These are phyloP conservation scores for Pelargonium cotyledonis DNA, from an alignment of 441 rosid genomes.

Conservation along the genomic window DNA sequence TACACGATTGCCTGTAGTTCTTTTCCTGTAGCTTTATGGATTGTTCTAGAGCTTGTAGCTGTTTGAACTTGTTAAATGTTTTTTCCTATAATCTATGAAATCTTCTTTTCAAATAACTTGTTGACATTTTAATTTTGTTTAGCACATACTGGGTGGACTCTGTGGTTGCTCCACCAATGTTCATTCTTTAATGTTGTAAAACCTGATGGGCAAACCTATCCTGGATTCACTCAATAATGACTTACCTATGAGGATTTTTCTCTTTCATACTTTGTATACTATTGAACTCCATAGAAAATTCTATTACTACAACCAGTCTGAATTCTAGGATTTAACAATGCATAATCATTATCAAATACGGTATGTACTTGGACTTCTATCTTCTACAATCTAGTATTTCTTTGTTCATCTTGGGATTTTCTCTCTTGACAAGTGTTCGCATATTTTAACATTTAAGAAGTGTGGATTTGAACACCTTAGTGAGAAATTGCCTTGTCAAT, in stretches of 20 bases:
- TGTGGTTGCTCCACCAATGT: slow-evolving; percentile 14
- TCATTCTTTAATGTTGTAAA: not conserved
- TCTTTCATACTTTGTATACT: too few species aligned
- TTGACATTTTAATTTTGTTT: slow-evolving; percentile 15
- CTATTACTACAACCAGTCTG: not conserved
- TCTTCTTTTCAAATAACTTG: not conserved
- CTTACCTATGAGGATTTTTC: not conserved
- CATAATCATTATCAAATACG: not conserved
- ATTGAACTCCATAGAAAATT: not conserved
- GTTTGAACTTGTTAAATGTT: not conserved
- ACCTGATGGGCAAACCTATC: not conserved
- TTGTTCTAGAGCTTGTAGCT: slow-evolving; percentile 3
- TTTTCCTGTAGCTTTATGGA: slow-evolving; percentile 16
- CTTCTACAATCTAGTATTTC: not conserved
- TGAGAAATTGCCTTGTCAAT: not conserved
- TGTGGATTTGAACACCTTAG: slow-evolving; percentile 3
- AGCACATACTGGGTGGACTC: not conserved
- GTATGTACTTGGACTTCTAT: not conserved
- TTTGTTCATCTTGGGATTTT: not conserved
- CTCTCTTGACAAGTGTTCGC: not conserved
- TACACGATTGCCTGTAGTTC: slow-evolving; percentile 19
- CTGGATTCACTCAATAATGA: not conserved
- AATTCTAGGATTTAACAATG: not conserved
- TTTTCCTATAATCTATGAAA: not conserved
- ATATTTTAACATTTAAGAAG: not conserved